Conservation (phyloP, 306 rosid species). For the Hylodesmum podocarpum region DNA sequence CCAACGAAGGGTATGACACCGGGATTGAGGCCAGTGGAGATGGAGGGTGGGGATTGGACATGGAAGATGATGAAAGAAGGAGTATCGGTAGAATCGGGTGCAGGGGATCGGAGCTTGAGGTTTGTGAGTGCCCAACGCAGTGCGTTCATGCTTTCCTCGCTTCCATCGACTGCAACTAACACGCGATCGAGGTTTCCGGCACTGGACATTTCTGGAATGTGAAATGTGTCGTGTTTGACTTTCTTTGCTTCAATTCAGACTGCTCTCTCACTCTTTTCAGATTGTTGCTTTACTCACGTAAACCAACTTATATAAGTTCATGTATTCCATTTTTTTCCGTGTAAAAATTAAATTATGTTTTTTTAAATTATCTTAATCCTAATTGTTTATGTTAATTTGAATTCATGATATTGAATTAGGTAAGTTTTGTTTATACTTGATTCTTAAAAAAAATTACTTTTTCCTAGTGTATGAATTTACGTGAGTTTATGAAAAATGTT, state of each 20-base stretch:
- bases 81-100: slow-evolving; percentile 29
- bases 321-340: too few relatives aligned
- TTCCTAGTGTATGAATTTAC: too few relatives aligned
- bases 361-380: too few relatives aligned
- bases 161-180: slow-evolving; percentile 77
- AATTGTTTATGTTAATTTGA: too few relatives aligned
- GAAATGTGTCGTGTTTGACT: background rate
- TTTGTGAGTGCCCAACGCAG: slow-evolving; percentile 79
- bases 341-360: too few relatives aligned
- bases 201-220: slow-evolving; percentile 33
- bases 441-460: too few relatives aligned
- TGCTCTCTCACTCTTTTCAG: background rate
- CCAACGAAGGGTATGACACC: slow-evolving; percentile 85
- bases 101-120: slow-evolving; percentile 68
- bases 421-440: too few relatives aligned
- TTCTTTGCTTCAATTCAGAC: background rate
- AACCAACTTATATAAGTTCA: too few relatives aligned
- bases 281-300: too few relatives aligned
- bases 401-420: too few relatives aligned
- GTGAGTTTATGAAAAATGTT: too few relatives aligned
- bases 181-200: slow-evolving; percentile 60
- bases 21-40: slow-evolving; percentile 73
- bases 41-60: slow-evolving; percentile 82
- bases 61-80: slow-evolving; percentile 57
- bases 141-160: slow-evolving; percentile 83